A percentile compares a stretch with the other conserved stretches of the same genome.
Evolutionary conservation across 768 basidiomycete species (phyloP).

Genomic region (Mrakia gelida): DNA sequence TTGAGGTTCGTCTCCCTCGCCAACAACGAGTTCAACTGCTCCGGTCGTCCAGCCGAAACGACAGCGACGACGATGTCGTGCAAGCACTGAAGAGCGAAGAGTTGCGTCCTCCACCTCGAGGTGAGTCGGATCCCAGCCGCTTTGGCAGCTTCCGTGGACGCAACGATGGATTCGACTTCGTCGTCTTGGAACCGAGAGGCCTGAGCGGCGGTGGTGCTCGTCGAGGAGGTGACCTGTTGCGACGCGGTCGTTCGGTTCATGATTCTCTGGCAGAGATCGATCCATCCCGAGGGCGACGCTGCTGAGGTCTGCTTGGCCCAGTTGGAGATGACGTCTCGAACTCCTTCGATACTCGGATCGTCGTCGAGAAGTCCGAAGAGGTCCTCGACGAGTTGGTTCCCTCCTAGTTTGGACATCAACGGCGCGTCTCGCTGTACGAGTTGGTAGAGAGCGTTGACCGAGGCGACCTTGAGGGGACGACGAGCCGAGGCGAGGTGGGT

Average conservation of each 20-base stretch:
- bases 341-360: slow-evolving; percentile 87
- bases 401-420: slow-evolving; percentile 85
- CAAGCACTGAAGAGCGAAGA: slow-evolving; percentile 88
- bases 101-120: slow-evolving; percentile 91
- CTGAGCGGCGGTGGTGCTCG: slow-evolving; percentile 46
- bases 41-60: slow-evolving; percentile 63
- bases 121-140: slow-evolving; percentile 33
- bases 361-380: slow-evolving; percentile 93
- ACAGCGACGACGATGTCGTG: slow-evolving; percentile 82
- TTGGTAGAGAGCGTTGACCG: slow-evolving; percentile 93
- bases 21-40: slow-evolving; percentile 75
- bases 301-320: slow-evolving; percentile 95
- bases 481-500: slow-evolving; percentile 72
- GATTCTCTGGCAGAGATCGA: slow-evolving; percentile 92
- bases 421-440: slow-evolving; percentile 93
- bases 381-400: slow-evolving; percentile 88
- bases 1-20: slow-evolving; percentile 48
- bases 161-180: slow-evolving; percentile 80
- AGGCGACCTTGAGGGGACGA: slow-evolving; percentile 82
- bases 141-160: slow-evolving; percentile 15
- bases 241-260: slow-evolving; percentile 90
- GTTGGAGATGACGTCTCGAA: slow-evolving; percentile 82
- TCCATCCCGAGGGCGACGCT: slow-evolving; percentile 93
- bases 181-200: slow-evolving; percentile 65
- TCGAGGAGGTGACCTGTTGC: slow-evolving; percentile 50